phyloP scores from a whole-genome alignment of 768 basidiomycete species.

The Boletus subparvulus region DNA sequence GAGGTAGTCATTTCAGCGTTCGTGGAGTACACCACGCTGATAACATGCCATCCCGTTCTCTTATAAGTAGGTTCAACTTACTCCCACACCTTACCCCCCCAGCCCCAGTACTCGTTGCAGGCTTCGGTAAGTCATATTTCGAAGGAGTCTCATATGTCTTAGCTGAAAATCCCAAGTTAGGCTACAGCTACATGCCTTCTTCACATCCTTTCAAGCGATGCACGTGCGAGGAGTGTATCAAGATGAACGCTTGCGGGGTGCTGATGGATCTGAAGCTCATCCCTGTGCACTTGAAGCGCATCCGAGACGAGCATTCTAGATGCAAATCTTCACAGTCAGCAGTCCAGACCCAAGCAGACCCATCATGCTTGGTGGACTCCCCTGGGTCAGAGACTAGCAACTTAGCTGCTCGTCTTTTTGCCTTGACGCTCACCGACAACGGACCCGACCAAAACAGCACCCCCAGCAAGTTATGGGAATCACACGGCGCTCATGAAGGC shows the following conservation, averaged over 20 bases:
- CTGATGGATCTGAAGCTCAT: constrained; percentile 1
- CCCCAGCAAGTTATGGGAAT: neutral
- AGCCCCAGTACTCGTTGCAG: neutral
- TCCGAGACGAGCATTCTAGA: neutral
- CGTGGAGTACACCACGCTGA: too few species aligned
- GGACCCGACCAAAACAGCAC: neutral
- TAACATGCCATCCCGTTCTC: too few species aligned
- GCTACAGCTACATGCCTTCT: neutral
- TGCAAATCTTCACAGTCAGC: neutral
- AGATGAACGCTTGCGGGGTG: neutral
- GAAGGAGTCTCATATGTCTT: too few species aligned
- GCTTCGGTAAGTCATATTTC: neutral
- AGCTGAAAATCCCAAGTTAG: too few species aligned
- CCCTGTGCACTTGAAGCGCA: constrained; percentile 1
- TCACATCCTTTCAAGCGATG: neutral
- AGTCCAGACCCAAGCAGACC: neutral
- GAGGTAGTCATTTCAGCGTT: too few species aligned
- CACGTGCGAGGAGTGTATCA: constrained; percentile 3
- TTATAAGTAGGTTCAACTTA: too few species aligned
- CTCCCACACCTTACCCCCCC: too few species aligned
- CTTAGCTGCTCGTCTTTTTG: constrained; percentile 1
- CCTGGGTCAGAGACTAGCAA: neutral
- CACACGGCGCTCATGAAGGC: too few species aligned
- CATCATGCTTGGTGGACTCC: neutral
- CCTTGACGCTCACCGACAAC: neutral